These are phyloP conservation scores for Coprinellus aureogranulatus DNA, from an alignment of 768 basidiomycete genomes.

Conservation along the genomic window DNA sequence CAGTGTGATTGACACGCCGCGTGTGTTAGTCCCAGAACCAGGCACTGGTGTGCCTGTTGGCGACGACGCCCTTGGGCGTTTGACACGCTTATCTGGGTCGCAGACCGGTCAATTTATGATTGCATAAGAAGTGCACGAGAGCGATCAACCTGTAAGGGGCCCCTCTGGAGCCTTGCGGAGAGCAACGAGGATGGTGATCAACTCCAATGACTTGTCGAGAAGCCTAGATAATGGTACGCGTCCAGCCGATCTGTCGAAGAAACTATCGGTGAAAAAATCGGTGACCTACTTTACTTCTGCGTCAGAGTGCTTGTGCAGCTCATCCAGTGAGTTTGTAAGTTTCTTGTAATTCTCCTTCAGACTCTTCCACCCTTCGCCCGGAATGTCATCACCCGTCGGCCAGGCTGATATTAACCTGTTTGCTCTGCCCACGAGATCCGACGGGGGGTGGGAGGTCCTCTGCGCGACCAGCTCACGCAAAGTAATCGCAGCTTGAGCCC, in stretches of 20 bases:
- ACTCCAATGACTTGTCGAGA: conserved; percentile 70
- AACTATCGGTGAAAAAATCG: neutral
- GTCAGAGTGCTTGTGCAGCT: conserved; percentile 57
- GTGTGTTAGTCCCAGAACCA: conserved; percentile 31
- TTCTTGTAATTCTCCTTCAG: conserved; percentile 65
- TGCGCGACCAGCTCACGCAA: conserved; percentile 54
- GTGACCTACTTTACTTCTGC: conserved; percentile 60
- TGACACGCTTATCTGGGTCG: conserved; percentile 66
- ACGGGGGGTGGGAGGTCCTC: conserved; percentile 46
- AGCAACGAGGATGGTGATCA: conserved; percentile 65
- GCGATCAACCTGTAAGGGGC: conserved; percentile 48
- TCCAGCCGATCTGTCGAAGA: conserved; percentile 5
- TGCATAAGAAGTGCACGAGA: neutral
- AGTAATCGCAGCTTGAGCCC: conserved; percentile 66
- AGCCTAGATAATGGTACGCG: conserved; percentile 45
- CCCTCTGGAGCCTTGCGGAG: conserved; percentile 70
- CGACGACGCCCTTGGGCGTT: conserved; percentile 70
- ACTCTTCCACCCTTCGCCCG: conserved; percentile 63
- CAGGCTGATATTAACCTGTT: conserved; percentile 70
- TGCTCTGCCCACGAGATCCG: conserved; percentile 66
- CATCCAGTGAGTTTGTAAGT: conserved; percentile 57
- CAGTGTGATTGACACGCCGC: conserved; percentile 55
- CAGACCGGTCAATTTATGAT: neutral
- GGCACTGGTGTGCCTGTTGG: conserved; percentile 52
- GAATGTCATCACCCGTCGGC: conserved; percentile 68